Conservation (phyloP, 257 asterid genomes). For the Coffea eugenioides region DNA sequence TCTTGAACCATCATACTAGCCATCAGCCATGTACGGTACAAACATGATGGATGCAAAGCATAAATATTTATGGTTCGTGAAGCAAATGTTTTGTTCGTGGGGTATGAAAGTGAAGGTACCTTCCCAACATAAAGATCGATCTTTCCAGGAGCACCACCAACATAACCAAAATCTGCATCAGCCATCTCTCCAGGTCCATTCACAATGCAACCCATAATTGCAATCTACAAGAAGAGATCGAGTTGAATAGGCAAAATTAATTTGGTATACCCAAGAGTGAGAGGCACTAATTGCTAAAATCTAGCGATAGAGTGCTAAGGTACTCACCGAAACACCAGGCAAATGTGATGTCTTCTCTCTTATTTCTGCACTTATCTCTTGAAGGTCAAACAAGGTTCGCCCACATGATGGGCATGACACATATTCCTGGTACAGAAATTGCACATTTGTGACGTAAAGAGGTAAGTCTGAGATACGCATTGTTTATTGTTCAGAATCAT, state of each 20-base stretch:
- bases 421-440: constrained; percentile 61
- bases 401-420: constrained; percentile 99
- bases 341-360: constrained; percentile 92
- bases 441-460: not conserved
- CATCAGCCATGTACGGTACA: not conserved
- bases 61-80: not conserved
- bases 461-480: not conserved
- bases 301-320: constrained; percentile 5
- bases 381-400: constrained; percentile 94
- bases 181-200: constrained; percentile 99
- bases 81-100: not conserved
- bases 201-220: constrained; percentile 99
- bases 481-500: constrained; percentile 3
- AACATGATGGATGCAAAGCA: not conserved
- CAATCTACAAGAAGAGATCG: constrained; percentile 51
- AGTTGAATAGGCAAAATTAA: not conserved
- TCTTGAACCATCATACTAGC: not conserved
- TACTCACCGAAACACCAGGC: constrained; percentile 96
- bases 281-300: not conserved
- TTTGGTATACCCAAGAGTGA: not conserved
- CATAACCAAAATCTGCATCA: constrained; percentile 98
- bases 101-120: constrained; percentile 36
- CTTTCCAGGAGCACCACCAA: constrained; percentile 99
- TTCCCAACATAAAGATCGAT: constrained; percentile 97
- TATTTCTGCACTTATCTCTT: constrained; percentile 92